Conservation (phyloP, 345 rosid genomes). For the Citrus cavaleriei region DNA sequence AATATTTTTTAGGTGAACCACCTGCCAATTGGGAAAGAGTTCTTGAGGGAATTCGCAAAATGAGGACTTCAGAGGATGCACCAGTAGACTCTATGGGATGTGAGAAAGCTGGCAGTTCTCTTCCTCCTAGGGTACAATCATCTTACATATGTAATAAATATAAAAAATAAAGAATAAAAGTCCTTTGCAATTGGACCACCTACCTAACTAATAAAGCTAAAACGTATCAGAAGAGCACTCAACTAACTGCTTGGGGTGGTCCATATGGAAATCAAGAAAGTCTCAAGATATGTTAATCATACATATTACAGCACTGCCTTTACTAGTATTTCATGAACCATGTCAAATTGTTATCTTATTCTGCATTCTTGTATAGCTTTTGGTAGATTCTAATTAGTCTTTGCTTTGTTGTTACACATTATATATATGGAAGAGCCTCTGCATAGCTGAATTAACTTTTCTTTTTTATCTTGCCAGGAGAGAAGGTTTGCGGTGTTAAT, state of each 20-base stretch:
- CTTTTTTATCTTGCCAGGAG: constrained; percentile 36
- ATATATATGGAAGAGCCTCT: not conserved
- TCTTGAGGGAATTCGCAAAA: constrained; percentile 58
- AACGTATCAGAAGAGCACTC: not conserved
- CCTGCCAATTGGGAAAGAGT: constrained; percentile 64
- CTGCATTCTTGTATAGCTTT: not conserved
- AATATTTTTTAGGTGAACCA: constrained; percentile 3
- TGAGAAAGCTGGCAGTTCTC: constrained; percentile 65
- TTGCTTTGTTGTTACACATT: not conserved
- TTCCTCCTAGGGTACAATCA: constrained; percentile 56
- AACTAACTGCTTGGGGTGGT: not conserved
- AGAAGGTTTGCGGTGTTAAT: constrained; percentile 67
- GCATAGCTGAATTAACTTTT: not conserved
- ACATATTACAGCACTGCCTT: not conserved
- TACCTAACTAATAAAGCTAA: not conserved
- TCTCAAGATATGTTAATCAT: not conserved
- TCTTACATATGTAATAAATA: not conserved
- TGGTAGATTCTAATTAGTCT: not conserved
- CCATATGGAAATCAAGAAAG: not conserved
- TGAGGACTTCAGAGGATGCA: constrained; percentile 66
- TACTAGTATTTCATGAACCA: not conserved
- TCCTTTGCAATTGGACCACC: not conserved
- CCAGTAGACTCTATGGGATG: constrained; percentile 84
- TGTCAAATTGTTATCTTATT: not conserved
- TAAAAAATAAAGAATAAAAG: no score